Evolutionary conservation across 2,329 filamentous ascomycete genomes (phyloP).

Genomic region (Trichoderma sp.): DNA sequence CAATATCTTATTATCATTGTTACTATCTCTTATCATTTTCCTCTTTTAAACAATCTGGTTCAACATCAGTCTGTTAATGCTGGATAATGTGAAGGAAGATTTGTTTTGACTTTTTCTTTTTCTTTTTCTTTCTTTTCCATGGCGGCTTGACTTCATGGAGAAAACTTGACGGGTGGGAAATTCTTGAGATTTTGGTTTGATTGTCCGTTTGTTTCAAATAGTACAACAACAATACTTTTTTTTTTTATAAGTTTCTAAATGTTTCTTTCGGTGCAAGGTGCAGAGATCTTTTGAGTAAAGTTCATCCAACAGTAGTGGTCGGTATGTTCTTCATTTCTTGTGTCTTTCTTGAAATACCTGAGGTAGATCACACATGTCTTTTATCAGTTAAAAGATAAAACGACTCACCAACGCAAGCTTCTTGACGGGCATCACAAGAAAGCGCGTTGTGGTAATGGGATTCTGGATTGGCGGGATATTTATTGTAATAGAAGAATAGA

Average conservation of each 20-base stretch:
- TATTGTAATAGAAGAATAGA: no score
- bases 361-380: no score
- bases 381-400: no score
- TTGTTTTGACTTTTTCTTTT: background rate
- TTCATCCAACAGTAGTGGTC: background rate
- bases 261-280: background rate
- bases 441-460: no score
- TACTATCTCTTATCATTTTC: background rate
- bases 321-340: no score
- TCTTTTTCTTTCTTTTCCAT: background rate
- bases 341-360: background rate
- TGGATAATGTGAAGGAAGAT: background rate
- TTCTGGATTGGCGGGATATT: no score
- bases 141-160: background rate
- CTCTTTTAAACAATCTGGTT: background rate
- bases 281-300: background rate
- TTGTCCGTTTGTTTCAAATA: background rate
- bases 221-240: background rate
- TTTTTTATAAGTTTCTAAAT: no score
- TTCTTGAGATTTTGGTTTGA: background rate
- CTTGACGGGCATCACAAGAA: no score
- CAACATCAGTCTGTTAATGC: background rate
- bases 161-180: background rate
- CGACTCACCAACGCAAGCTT: no score
- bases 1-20: background rate